Conservation (phyloP, 73 alveolate species). For the Paramecium sexaurelia region DNA sequence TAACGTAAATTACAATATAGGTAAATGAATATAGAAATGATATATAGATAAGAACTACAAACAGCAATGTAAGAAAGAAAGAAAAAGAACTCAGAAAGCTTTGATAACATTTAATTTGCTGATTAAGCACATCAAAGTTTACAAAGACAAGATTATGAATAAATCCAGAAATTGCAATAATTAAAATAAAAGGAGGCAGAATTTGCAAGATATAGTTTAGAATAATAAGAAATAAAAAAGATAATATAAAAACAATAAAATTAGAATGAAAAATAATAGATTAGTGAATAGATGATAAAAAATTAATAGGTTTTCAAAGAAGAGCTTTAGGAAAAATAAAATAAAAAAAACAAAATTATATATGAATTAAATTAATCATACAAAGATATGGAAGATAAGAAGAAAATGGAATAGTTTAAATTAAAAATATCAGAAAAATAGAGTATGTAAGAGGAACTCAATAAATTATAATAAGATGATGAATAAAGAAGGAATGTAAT, state of each 20-base stretch:
- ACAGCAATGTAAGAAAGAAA: background rate
- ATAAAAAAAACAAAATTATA: background rate
- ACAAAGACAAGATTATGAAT: background rate
- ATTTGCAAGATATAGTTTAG: background rate
- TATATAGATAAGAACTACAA: background rate
- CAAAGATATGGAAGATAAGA: background rate
- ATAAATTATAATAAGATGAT: background rate
- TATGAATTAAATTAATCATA: background rate
- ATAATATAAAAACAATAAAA: background rate
- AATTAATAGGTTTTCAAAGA: background rate
- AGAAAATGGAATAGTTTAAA: background rate
- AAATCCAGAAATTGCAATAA: background rate
- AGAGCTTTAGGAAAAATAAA: background rate
- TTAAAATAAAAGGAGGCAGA: background rate
- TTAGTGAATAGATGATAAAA: background rate
- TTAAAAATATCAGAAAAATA: background rate
- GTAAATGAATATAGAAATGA: background rate
- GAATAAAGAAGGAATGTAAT: constrained; percentile 5
- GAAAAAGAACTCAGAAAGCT: background rate
- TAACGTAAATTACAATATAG: constrained; percentile 1
- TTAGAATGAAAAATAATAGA: background rate
- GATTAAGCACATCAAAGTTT: background rate
- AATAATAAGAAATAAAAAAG: background rate
- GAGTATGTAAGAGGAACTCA: background rate
- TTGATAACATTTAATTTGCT: background rate